Evolutionary conservation across 2,329 filamentous ascomycete species (phyloP), one percentile per base, ranked within the genome.

Genomic region (Aureobasidium sp.): DNA sequence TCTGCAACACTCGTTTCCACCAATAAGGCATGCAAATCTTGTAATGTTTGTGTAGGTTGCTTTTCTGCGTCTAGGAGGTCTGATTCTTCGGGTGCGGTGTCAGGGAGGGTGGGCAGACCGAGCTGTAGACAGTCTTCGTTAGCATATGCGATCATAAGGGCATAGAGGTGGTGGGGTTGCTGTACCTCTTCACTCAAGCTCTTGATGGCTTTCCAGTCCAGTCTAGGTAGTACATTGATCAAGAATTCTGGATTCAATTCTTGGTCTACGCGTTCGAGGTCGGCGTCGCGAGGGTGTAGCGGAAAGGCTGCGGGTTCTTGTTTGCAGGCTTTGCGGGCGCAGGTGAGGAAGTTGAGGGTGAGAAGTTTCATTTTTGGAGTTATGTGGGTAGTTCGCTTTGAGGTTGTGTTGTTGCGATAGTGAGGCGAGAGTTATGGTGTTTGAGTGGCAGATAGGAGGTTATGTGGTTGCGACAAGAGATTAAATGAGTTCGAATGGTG

Each of bases 261-360:
- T 64, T 92, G 78, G 68, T 95, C 90, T 68, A 90, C 83, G 69
- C 91, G 86, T 67, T 92, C 91, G 29, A 99, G 86, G 74, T 96
- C 91, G 58, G 90, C 92, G 70, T 97, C 91, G 70, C 88, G 88
- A 61, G 94, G 93, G 74, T 97, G 94, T 16, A 99, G 82, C 2
- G 94, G 94, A 72, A 95, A 97, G 30, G 91, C 90, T 57, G 83
- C 78, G 6, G 87, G 80, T 36, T 87, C 86, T 62, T 85, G 83
- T 78, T 95, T 96, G 87, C 94, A 99, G 61, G 89, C 82, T 81
- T 97, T 97, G 73, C 95, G 89, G 64, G 94, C 93, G 81, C 94
- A 99, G 70, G 91, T 94, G 66, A 97, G 81, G 77, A 99, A 99
- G 78, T 97, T 97, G 70, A 96, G 87, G 64, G 91, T 97, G 58